phyloP scores from a whole-genome alignment of 106 monocot genomes.

The Amphibolis antarctica region DNA sequence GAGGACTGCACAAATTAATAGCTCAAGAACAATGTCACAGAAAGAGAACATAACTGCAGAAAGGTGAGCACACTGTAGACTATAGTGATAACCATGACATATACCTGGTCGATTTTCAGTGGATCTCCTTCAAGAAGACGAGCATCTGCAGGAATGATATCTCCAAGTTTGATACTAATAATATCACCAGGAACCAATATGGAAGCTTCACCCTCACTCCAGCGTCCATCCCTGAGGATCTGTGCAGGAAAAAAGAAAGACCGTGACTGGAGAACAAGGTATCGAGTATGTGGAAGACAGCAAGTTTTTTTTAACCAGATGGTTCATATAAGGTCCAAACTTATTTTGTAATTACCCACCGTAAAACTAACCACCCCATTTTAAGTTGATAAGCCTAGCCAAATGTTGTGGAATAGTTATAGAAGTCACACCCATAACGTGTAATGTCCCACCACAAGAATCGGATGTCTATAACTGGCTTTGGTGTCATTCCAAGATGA shows the following conservation, averaged over 20 bases:
- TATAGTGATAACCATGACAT: not conserved
- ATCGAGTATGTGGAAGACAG: too few species aligned
- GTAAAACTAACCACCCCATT: too few species aligned
- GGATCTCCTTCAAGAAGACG: constrained; percentile 87
- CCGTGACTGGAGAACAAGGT: too few species aligned
- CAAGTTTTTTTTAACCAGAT: too few species aligned
- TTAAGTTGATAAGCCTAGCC: too few species aligned
- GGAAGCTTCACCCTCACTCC: constrained; percentile 72
- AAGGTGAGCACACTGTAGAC: not conserved
- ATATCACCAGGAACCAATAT: constrained; percentile 81
- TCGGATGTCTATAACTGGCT: too few species aligned
- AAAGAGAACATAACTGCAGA: not conserved
- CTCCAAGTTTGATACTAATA: constrained; percentile 82
- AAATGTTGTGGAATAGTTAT: too few species aligned
- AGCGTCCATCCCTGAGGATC: constrained; percentile 70
- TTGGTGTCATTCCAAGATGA: too few species aligned
- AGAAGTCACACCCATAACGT: too few species aligned
- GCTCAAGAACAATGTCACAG: not conserved
- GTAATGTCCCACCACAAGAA: too few species aligned
- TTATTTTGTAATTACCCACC: too few species aligned
- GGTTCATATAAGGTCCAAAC: too few species aligned
- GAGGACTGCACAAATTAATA: constrained; percentile 38
- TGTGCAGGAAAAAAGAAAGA: constrained; percentile 7
- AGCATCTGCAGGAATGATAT: constrained; percentile 83
- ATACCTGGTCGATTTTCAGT: constrained; percentile 77